Evolutionary conservation across 2,329 filamentous ascomycete species (phyloP).

Genomic region (Fonsecaea pedrosoi): DNA sequence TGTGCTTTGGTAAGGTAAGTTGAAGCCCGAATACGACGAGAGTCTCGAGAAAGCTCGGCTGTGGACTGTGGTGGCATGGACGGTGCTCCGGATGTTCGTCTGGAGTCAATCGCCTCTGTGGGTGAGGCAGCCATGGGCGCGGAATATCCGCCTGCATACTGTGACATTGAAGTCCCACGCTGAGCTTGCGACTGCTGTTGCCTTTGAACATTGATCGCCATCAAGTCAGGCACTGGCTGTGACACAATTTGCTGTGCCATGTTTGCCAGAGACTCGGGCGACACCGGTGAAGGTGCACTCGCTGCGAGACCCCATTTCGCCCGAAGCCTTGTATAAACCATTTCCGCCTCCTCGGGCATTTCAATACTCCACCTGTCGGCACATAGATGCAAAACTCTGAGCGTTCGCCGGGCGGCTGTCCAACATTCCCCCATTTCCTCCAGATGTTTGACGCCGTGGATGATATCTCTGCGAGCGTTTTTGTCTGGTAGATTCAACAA

Average conservation of each 20-base stretch:
- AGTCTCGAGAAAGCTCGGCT: conserved; percentile 38
- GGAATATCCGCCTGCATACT: conserved; percentile 27
- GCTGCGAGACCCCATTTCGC: conserved; percentile 71
- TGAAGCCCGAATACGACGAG: conserved; percentile 31
- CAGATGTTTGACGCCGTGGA: conserved; percentile 86
- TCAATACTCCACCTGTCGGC: conserved; percentile 89
- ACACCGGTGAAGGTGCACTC: conserved; percentile 63
- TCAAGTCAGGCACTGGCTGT: conserved; percentile 33
- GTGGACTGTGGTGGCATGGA: conserved; percentile 41
- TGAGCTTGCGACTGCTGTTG: conserved; percentile 39
- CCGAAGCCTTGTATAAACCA: conserved; percentile 78
- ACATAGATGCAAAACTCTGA: conserved; percentile 83
- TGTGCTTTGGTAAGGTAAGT: conserved; percentile 41
- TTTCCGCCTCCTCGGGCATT: conserved; percentile 80
- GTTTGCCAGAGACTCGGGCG: conserved; percentile 49
- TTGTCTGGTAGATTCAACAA: conserved; percentile 92
- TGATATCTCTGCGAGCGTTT: conserved; percentile 85
- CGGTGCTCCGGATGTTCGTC: conserved; percentile 35
- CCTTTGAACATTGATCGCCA: conserved; percentile 39
- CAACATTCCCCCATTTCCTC: conserved; percentile 96
- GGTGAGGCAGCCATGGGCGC: conserved; percentile 28
- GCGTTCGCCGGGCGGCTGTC: conserved; percentile 83
- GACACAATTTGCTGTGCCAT: conserved; percentile 37
- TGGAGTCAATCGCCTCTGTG: conserved; percentile 31
- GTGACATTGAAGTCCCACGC: conserved; percentile 26